A percentile compares a stretch with the other conserved stretches of the same genome.
These are phyloP conservation scores for Aspergillus flavus DNA, from an alignment of 2,329 filamentous ascomycete species.

Conservation along the genomic window DNA sequence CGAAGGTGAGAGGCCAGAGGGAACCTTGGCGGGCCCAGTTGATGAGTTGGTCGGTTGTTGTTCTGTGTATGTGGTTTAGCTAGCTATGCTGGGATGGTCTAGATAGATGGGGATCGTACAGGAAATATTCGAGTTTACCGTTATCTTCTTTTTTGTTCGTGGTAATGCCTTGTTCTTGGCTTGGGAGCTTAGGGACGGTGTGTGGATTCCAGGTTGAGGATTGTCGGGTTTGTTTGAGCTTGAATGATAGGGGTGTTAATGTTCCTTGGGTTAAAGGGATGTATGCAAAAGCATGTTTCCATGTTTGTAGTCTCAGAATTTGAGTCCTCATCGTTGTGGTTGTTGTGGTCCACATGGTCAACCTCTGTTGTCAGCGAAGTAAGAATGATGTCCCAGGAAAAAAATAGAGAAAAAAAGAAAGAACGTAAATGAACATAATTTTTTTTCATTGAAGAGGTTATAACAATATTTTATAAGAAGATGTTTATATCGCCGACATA, in stretches of 20 bases:
- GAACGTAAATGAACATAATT: background rate
- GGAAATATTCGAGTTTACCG: background rate
- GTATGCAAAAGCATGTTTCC: background rate
- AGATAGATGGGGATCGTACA: background rate
- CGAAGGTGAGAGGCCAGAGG: conserved; percentile 90
- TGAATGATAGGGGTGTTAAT: background rate
- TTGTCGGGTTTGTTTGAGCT: background rate
- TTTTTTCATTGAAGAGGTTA: no score
- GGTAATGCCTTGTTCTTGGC: background rate
- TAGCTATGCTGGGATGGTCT: background rate
- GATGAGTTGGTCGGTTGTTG: conserved; percentile 50
- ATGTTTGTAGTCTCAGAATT: background rate
- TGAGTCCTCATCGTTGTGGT: background rate
- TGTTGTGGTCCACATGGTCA: background rate
- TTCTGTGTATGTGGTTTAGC: background rate
- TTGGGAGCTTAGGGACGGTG: background rate
- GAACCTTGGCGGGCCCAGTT: conserved; percentile 90
- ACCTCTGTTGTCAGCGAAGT: background rate
- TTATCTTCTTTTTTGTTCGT: background rate
- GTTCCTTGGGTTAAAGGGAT: background rate
- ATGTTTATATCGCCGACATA: background rate
- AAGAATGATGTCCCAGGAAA: background rate
- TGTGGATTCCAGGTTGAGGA: background rate
- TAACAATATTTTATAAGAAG: background rate
- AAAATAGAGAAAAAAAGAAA: background rate